Base-by-base conservation (phyloP, 129 eudicot species). In the Flaveria brownii region DNA sequence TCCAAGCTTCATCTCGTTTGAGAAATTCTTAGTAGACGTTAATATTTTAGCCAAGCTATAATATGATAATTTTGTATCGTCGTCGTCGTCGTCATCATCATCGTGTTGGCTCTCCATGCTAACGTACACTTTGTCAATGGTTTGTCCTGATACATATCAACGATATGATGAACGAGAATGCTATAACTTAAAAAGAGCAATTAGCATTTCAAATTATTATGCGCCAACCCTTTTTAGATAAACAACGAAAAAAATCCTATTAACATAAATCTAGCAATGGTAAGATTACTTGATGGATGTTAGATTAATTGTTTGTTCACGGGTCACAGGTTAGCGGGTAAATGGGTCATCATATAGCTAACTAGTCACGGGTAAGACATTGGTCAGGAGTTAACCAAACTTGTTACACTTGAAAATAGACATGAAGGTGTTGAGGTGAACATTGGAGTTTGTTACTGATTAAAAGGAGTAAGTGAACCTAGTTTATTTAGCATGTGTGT, bases 1-100 rank as follows among this genome's bases (percentile, higher is more conserved):
- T 43, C 87, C 87, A 28, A 84, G 81, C 55, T 84, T 84, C 43
- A 52, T 70, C 10, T 75, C 72, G 9, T 41, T 33, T 8, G 87
- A 66, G 15, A 84, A 84, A 46, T 74, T 13, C 7, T 75, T 45
- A 0, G 87, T 84, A 12, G 87, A 59, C 28, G 56, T 64, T 3
- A 62, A 70, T 62, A 84, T 61, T 17, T 76, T 17, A 17, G 63
- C 5, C 16, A 77, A 7, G n/a, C 73, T 64, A 54, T 71, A 77
- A 36, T 69, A 55, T 56, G 86, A 76, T 43, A 82, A 71, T 46
- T 82, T 82, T 57, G 72, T 36, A 3, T 50, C 55, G 3, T 15
- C 55, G 2, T 15, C 18, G 14, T 50, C 17, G 0, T 14, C 16
- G n/a, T n/a, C n/a, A 77, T 82, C 79, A 22, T 77, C 80, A 7